Evolutionary conservation across 257 asterid genomes (phyloP).

Genomic region (Hygrophila difformis): DNA sequence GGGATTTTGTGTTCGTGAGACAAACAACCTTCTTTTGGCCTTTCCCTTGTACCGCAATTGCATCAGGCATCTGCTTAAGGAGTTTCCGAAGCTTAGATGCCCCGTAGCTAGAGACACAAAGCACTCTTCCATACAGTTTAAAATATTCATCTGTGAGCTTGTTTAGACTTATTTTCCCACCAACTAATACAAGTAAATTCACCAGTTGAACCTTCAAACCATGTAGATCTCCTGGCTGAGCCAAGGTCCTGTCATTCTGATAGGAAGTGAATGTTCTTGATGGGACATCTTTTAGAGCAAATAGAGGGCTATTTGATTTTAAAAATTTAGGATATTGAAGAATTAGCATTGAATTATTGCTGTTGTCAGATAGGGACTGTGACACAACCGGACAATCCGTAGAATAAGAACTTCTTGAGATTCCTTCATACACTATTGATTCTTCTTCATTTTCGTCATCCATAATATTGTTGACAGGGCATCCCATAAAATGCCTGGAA

Average conservation of each 20-base stretch:
- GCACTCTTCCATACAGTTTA: constrained; percentile 67
- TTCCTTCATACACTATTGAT: constrained; percentile 62
- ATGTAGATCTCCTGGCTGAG: constrained; percentile 77
- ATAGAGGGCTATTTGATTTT: constrained; percentile 35
- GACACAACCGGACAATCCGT: constrained; percentile 42
- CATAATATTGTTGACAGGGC: constrained; percentile 27
- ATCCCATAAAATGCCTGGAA: constrained; percentile 29
- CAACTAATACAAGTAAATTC: constrained; percentile 57
- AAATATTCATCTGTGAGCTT: constrained; percentile 70
- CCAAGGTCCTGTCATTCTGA: constrained; percentile 50
- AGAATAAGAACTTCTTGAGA: constrained; percentile 28
- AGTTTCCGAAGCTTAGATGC: constrained; percentile 59
- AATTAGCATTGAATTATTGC: constrained; percentile 22
- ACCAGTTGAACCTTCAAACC: constrained; percentile 79
- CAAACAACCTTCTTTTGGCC: constrained; percentile 41
- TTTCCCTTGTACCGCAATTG: constrained; percentile 46
- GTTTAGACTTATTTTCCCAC: constrained; percentile 58
- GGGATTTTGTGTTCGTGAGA: constrained; percentile 3
- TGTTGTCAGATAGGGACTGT: constrained; percentile 41
- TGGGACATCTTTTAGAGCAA: constrained; percentile 33
- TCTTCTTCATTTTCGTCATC: constrained; percentile 66
- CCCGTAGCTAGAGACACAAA: constrained; percentile 68
- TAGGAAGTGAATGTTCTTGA: constrained; percentile 22
- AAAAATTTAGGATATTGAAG: constrained; percentile 29
- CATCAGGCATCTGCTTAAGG: constrained; percentile 64